Percentiles rank a stretch among this genome's conserved stretches.
These are phyloP conservation scores for Apiospora arundinis DNA, from an alignment of 2,329 filamentous ascomycete genomes.

Conservation along the genomic window DNA sequence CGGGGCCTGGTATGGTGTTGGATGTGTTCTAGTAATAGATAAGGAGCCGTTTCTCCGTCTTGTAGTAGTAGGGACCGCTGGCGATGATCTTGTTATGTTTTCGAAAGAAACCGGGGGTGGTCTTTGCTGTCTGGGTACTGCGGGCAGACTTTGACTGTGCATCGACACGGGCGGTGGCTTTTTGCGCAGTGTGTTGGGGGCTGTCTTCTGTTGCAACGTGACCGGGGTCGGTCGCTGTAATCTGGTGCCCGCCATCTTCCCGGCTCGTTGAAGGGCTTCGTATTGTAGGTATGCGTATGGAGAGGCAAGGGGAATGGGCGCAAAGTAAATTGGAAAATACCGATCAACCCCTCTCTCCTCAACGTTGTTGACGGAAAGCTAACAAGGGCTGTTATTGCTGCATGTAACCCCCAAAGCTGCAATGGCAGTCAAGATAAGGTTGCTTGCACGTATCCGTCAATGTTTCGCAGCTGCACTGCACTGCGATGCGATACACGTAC, in stretches of 20 bases:
- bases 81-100: background rate
- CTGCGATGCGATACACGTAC: background rate
- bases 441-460: background rate
- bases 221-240: background rate
- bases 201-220: background rate
- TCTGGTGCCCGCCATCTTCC: constrained; percentile 8
- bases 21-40: background rate
- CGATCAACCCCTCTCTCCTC: background rate
- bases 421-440: constrained; percentile 13
- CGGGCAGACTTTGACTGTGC: background rate
- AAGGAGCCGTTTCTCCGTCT: background rate
- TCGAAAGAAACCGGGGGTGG: background rate
- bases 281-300: background rate
- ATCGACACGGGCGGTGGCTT: constrained; percentile 11
- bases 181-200: constrained; percentile 13
- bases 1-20: background rate
- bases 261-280: background rate
- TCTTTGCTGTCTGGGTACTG: background rate
- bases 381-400: background rate
- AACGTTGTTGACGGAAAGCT: background rate
- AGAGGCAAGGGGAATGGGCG: background rate
- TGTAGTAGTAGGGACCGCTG: background rate
- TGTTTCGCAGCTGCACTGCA: background rate
- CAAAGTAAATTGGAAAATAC: background rate
- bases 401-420: background rate